Conservation (phyloP, 768 basidiomycete genomes). For the Ephemerocybe angulata region DNA sequence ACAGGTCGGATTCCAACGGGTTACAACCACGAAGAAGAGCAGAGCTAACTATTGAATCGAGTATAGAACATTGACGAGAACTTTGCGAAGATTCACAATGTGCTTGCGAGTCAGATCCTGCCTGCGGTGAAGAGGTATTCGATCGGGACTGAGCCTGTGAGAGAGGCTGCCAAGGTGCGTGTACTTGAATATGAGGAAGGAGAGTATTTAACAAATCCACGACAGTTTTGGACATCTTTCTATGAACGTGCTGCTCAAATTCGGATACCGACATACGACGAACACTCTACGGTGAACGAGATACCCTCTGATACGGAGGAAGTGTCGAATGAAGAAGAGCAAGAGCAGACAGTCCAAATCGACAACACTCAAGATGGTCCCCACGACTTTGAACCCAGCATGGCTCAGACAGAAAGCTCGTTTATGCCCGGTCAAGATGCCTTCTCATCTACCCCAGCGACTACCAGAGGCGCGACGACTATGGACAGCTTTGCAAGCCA, state of each 20-base stretch:
- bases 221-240: constrained; percentile 94
- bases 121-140: constrained; percentile 91
- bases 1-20: constrained; percentile 48
- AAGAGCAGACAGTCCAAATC: constrained; percentile 22
- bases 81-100: constrained; percentile 84
- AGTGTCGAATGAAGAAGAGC: constrained; percentile 19
- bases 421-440: constrained; percentile 73
- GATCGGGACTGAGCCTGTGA: constrained; percentile 79
- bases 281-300: constrained; percentile 57
- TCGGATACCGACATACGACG: constrained; percentile 70
- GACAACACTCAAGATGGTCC: constrained; percentile 16
- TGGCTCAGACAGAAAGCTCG: constrained; percentile 59
- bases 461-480: constrained; percentile 32
- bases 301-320: constrained; percentile 35
- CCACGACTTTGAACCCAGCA: constrained; percentile 36
- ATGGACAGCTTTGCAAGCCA: constrained; percentile 37
- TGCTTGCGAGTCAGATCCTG: constrained; percentile 74
- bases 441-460: constrained; percentile 77
- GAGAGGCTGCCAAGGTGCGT: constrained; percentile 85
- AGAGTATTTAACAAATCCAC: not conserved
- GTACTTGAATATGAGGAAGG: not conserved
- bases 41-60: not conserved
- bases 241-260: constrained; percentile 93
- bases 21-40: not conserved
- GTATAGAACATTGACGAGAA: constrained; percentile 86